Conservation (phyloP, 352 stramenopile species). For the Thalassiosira pacifica region DNA sequence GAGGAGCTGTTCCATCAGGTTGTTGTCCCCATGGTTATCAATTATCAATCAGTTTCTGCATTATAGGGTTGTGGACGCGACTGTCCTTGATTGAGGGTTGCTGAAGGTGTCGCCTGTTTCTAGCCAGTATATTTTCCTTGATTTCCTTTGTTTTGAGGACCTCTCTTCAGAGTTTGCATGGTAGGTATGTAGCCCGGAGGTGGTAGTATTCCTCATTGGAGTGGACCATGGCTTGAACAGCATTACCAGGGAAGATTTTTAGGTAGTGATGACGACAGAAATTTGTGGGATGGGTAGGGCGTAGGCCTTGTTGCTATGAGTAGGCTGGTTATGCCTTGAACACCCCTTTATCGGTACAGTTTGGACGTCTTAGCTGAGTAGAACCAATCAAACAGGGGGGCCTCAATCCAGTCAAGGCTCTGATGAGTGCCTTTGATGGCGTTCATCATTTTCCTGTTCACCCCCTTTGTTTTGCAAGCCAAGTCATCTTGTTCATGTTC, state of each 20-base stretch:
- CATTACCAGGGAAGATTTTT: neutral
- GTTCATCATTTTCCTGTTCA: neutral
- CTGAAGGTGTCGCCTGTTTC: neutral
- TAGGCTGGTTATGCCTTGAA: neutral
- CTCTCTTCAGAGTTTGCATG: neutral
- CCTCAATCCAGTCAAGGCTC: neutral
- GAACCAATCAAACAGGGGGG: neutral
- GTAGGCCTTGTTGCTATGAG: neutral
- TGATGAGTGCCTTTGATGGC: neutral
- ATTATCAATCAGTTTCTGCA: no score
- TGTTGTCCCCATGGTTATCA: no score
- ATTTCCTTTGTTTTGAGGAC: neutral
- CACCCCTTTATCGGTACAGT: neutral
- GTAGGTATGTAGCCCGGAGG: neutral
- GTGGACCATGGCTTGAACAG: neutral
- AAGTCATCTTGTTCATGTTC: neutral
- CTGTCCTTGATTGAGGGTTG: no score
- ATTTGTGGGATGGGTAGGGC: neutral
- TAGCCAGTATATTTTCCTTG: neutral
- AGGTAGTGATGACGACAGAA: neutral
- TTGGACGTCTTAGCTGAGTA: neutral
- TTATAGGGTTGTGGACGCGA: no score
- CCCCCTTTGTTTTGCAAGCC: neutral
- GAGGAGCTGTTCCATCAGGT: no score
- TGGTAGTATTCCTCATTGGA: neutral